A percentile compares a stretch with the other conserved stretches of the same genome.
Evolutionary conservation across 2,329 filamentous ascomycete species (phyloP).

Genomic region (Helotiales sp.): DNA sequence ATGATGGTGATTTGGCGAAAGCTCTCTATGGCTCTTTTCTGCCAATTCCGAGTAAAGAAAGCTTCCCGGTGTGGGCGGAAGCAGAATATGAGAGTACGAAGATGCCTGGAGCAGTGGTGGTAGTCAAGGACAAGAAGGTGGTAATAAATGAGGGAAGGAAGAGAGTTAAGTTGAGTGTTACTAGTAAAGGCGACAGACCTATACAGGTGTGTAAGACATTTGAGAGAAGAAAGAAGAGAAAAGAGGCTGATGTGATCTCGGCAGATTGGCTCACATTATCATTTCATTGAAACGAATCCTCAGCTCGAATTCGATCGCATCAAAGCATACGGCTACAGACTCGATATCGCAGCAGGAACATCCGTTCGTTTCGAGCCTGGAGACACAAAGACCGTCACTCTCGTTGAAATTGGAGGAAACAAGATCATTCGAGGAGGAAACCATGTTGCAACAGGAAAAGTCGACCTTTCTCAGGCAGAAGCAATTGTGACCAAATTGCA

Average conservation of each 20-base stretch:
- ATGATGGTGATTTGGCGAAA: slow-evolving; percentile 83
- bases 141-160: slow-evolving; percentile 72
- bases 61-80: slow-evolving; percentile 66
- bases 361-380: slow-evolving; percentile 93
- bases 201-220: slow-evolving; percentile 64
- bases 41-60: slow-evolving; percentile 67
- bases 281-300: slow-evolving; percentile 94
- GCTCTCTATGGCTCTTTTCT: slow-evolving; percentile 92
- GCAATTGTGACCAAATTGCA: slow-evolving; percentile 69
- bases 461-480: slow-evolving; percentile 63
- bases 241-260: slow-evolving; percentile 6
- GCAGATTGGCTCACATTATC: slow-evolving; percentile 85
- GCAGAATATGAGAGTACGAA: slow-evolving; percentile 66
- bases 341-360: slow-evolving; percentile 89
- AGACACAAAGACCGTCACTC: slow-evolving; percentile 83
- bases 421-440: slow-evolving; percentile 85
- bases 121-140: slow-evolving; percentile 64
- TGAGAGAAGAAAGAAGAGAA: neutral
- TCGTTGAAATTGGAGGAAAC: slow-evolving; percentile 85
- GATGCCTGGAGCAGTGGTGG: slow-evolving; percentile 76
- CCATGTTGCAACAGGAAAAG: slow-evolving; percentile 68
- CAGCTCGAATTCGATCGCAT: slow-evolving; percentile 84
- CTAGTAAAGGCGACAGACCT: slow-evolving; percentile 83
- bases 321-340: slow-evolving; percentile 77
- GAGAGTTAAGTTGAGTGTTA: slow-evolving; percentile 74